A percentile compares a stretch with the other conserved stretches of the same genome.
Evolutionary conservation across 1,139 yeast species (phyloP).

Genomic region (Suhomyces anneliseae): DNA sequence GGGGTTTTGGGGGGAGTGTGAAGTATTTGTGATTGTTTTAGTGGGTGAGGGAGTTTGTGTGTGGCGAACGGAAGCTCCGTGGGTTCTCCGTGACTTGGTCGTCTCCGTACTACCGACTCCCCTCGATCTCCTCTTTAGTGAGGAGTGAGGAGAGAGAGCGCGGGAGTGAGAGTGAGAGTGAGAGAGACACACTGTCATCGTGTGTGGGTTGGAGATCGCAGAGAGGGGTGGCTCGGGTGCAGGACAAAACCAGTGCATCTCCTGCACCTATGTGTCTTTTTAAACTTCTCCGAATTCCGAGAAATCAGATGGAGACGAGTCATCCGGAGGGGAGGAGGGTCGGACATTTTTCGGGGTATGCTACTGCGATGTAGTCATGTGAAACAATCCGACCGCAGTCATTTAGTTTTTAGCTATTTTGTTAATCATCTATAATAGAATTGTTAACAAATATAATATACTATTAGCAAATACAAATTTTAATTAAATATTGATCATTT

Average conservation of each 20-base stretch:
- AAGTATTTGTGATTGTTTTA: too few species aligned
- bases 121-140: conserved; percentile 5
- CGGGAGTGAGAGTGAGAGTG: too few species aligned
- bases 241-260: background rate
- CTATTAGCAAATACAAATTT: too few species aligned
- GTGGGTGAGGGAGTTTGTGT: too few species aligned
- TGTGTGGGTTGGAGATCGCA: background rate
- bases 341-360: background rate
- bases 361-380: background rate
- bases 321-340: conserved; percentile 4
- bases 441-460: too few species aligned
- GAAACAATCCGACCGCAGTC: background rate
- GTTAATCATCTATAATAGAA: too few species aligned
- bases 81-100: background rate
- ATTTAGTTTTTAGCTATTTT: too few species aligned
- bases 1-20: too few species aligned
- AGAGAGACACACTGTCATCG: background rate
- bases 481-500: too few species aligned
- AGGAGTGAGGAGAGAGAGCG: background rate
- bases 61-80: too few species aligned
- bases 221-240: background rate
- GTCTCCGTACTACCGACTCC: background rate
- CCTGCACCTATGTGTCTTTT: background rate
- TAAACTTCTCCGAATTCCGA: conserved; percentile 3
- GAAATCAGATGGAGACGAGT: conserved; percentile 4